Conservation (phyloP, 2,329 filamentous ascomycete genomes). For the Sporothrix inflata region DNA sequence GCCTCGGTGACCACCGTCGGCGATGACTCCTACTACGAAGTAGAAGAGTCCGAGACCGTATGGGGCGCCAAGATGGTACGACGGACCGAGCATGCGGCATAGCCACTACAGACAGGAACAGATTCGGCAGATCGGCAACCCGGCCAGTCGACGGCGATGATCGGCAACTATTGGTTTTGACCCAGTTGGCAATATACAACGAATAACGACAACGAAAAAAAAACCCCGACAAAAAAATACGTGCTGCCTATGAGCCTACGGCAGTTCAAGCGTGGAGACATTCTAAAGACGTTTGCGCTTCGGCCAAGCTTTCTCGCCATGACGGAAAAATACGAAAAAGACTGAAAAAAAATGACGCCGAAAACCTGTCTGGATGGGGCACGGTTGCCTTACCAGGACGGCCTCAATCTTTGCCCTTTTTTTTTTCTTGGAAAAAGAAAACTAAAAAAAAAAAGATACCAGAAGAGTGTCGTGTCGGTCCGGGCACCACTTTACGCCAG, state of each 20-base stretch:
- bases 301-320: not conserved
- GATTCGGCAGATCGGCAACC: not conserved
- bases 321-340: not conserved
- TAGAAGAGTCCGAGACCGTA: slow-evolving; percentile 48
- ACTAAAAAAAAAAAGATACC: not conserved
- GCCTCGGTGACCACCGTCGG: slow-evolving; percentile 53
- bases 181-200: not conserved
- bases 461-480: too few relatives aligned
- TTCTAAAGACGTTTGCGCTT: not conserved
- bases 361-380: not conserved
- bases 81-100: slow-evolving; percentile 47
- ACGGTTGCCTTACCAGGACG: slow-evolving; percentile 15
- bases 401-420: not conserved
- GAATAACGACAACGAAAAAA: not conserved
- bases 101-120: slow-evolving; percentile 34
- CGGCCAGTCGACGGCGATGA: not conserved
- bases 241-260: not conserved
- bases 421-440: not conserved
- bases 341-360: not conserved
- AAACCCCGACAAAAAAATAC: not conserved
- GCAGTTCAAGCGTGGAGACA: not conserved
- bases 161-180: not conserved
- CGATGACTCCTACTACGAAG: slow-evolving; percentile 48
- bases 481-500: not conserved
- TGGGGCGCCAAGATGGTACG: slow-evolving; percentile 49